These are phyloP conservation scores for Diplogelasinospora grovesii DNA, from an alignment of 495 filamentous ascomycete genomes.

Conservation along the genomic window DNA sequence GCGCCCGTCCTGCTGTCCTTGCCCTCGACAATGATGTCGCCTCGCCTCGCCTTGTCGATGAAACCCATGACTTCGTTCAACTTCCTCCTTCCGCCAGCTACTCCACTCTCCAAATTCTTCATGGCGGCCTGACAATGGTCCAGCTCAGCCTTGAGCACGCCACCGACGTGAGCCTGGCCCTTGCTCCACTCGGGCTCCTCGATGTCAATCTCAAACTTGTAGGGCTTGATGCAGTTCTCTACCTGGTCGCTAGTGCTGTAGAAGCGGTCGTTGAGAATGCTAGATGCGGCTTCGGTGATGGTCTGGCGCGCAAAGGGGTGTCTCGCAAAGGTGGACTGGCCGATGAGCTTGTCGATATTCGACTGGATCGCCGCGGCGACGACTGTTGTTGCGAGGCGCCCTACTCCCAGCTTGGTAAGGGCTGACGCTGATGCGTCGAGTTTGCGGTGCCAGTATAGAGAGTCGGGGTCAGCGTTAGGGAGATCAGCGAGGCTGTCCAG, in stretches of 20 bases:
- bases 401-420: constrained; percentile 89
- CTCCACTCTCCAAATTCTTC: constrained; percentile 62
- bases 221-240: constrained; percentile 99
- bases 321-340: constrained; percentile 71
- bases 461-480: constrained; percentile 75
- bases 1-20: constrained; percentile 77
- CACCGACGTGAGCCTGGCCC: constrained; percentile 70
- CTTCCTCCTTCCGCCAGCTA: constrained; percentile 78
- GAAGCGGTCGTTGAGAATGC: constrained; percentile 87
- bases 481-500: constrained; percentile 68
- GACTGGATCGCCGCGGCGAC: constrained; percentile 81
- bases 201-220: constrained; percentile 94
- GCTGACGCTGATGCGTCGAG: constrained; percentile 87
- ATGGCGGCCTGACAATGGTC: constrained; percentile 72
- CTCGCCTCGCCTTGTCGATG: constrained; percentile 79
- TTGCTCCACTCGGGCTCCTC: constrained; percentile 82
- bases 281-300: constrained; percentile 79
- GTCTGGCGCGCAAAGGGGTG: constrained; percentile 89
- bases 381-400: constrained; percentile 83
- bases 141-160: constrained; percentile 75
- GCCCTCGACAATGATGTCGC: constrained; percentile 76
- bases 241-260: constrained; percentile 96
- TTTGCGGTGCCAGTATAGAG: constrained; percentile 86
- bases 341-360: constrained; percentile 72
- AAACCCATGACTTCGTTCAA: constrained; percentile 85